Evolutionary conservation across 75 land plant species (phyloP), one percentile per base, ranked within the genome.

Genomic region (Larix kaempferi): DNA sequence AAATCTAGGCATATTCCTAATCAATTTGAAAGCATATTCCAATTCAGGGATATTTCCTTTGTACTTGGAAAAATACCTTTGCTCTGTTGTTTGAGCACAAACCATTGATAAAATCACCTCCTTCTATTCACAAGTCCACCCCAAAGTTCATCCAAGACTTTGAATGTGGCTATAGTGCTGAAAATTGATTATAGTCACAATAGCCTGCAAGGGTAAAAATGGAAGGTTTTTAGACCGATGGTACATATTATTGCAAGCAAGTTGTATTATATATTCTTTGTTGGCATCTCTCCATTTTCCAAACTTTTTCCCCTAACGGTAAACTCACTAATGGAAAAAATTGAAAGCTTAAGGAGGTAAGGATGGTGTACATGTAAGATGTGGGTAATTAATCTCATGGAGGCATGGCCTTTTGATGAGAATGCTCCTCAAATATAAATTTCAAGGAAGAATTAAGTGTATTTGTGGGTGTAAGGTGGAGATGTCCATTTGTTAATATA

Each of bases 61-160:
- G 74, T 79, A 85, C 56, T 55, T 71, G 12, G 92, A 88, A 80
- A 88, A 90, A 62, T 88, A 85, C 27, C 91, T 87, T 59, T 89
- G 89, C 65, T 75, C 74, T 19, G 88, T 88, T 11, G 88, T 57
- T 77, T 86, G 86, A 25, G 86, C 84, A n/a, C 92, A 90, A 14
- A 80, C 74, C 88, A 90, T 90, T 37, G 74, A 44, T 88, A 90
- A 90, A 17, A 90, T 85, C 41, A 90, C 82, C 78, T 90, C 92
- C 76, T 80, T 86, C n/a, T n/a, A n/a, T 56, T 81, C 82, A 90
- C 92, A 90, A 11, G 85, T 71, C 92, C 92, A 90, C 14, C 86
- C 85, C 26, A 90, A 35, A 11, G 74, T 84, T 89, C 91, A 89
- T 21, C 91, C 91, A 5, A 89, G 91, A 15, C 87, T 37, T 33